These are phyloP conservation scores for Sclerotinia trifoliorum DNA, from an alignment of 2,329 filamentous ascomycete species.

Conservation along the genomic window DNA sequence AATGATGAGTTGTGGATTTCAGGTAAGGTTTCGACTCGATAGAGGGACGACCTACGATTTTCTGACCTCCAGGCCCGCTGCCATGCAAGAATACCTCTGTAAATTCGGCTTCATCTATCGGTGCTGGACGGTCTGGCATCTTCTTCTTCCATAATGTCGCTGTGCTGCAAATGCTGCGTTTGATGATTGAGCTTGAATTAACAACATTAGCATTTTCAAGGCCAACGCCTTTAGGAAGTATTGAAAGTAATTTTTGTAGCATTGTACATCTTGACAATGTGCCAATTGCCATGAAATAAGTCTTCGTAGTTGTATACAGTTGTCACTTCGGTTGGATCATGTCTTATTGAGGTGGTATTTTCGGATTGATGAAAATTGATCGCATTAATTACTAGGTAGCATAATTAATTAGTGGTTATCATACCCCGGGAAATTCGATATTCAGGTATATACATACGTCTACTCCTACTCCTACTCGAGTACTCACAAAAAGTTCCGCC, in stretches of 20 bases:
- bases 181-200: not conserved
- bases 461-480: too few relatives aligned
- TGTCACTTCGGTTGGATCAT: constrained; percentile 1
- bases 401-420: constrained; percentile 5
- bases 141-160: constrained; percentile 48
- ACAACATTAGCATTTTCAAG: constrained; percentile 24
- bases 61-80: constrained; percentile 89
- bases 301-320: not conserved
- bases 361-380: not conserved
- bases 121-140: constrained; percentile 71
- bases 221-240: constrained; percentile 19
- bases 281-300: constrained; percentile 9
- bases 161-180: constrained; percentile 27
- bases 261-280: constrained; percentile 35
- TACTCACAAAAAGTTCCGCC: constrained; percentile 8
- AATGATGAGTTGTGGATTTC: not conserved
- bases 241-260: constrained; percentile 29
- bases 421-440: constrained; percentile 9
- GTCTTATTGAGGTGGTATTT: not conserved
- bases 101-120: constrained; percentile 75
- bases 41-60: constrained; percentile 62
- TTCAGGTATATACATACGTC: not conserved
- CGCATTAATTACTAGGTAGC: constrained; percentile 5
- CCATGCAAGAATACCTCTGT: constrained; percentile 87
- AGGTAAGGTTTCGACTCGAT: constrained; percentile 6